A percentile compares a stretch with the other conserved stretches of the same genome.
Conservation (phyloP, 306 rosid species). For the Begonia masoniana region DNA sequence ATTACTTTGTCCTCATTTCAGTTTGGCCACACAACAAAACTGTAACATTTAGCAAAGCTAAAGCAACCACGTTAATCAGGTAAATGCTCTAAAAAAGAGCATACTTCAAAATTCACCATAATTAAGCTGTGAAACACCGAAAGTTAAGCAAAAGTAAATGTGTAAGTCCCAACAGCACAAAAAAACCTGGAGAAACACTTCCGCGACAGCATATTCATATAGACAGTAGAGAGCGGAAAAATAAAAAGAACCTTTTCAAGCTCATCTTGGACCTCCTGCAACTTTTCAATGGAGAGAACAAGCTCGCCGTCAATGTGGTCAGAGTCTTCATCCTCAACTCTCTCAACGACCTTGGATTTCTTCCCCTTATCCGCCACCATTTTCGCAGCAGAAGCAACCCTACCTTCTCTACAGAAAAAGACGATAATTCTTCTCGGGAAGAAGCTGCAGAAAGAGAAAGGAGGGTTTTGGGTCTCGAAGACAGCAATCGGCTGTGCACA, state of each 20-base stretch:
- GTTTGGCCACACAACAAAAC: too few species aligned
- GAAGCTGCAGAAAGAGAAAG: not conserved
- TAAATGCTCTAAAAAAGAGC: too few species aligned
- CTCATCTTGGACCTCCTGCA: slow-evolving; percentile 50
- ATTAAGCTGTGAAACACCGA: not conserved
- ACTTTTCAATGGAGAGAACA: slow-evolving; percentile 30
- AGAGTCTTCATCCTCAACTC: slow-evolving; percentile 16
- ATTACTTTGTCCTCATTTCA: too few species aligned
- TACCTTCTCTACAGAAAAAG: not conserved
- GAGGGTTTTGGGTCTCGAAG: slow-evolving; percentile 4
- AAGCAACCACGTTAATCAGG: too few species aligned
- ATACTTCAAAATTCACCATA: too few species aligned
- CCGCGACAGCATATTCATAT: too few species aligned
- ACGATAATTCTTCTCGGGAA: not conserved
- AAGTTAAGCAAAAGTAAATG: not conserved
- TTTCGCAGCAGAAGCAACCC: slow-evolving; percentile 4
- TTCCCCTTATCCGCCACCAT: slow-evolving; percentile 28
- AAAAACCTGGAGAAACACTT: too few species aligned
- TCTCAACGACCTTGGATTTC: slow-evolving; percentile 20
- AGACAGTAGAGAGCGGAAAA: not conserved
- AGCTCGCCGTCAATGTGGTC: slow-evolving; percentile 28
- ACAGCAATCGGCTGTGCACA: slow-evolving; percentile 1
- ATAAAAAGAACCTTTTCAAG: slow-evolving; percentile 36
- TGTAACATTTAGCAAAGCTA: too few species aligned
- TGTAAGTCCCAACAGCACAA: too few species aligned